Evolutionary conservation across 2,329 filamentous ascomycete genomes (phyloP).

Genomic region (Fusarium heterosporum): DNA sequence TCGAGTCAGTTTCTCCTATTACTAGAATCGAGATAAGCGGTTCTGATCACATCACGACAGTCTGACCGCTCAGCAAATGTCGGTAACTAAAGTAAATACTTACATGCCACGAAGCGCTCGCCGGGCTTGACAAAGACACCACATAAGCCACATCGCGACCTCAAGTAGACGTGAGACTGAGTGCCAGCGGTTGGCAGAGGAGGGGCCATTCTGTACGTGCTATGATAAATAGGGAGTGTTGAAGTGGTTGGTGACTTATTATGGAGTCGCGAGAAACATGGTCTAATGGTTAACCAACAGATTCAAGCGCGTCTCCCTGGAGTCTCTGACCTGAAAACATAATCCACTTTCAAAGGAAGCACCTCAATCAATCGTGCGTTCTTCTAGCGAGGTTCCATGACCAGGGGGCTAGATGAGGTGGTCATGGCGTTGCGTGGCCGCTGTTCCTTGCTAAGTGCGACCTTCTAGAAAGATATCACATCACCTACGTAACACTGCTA

Average conservation of each 20-base stretch:
- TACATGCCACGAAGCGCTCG: neutral
- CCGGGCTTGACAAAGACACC: neutral
- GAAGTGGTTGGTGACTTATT: neutral
- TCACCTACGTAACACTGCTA: neutral
- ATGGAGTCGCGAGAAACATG: neutral
- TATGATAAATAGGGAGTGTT: neutral
- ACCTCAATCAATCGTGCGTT: slow-evolving; percentile 41
- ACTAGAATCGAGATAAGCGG: neutral
- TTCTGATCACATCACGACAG: neutral
- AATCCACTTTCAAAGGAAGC: slow-evolving; percentile 26
- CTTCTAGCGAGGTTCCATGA: slow-evolving; percentile 48
- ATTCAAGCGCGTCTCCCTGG: neutral
- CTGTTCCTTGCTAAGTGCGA: slow-evolving; percentile 34
- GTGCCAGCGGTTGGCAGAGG: neutral
- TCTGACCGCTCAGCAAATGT: neutral
- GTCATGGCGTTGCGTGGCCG: slow-evolving; percentile 39
- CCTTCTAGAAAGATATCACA: slow-evolving; percentile 34
- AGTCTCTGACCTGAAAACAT: slow-evolving; percentile 15
- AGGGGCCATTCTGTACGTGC: neutral
- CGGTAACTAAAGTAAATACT: neutral
- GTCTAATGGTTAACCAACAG: neutral
- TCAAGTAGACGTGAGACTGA: neutral
- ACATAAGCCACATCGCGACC: slow-evolving; percentile 9
- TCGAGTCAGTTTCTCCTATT: slow-evolving; percentile 9
- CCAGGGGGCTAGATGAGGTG: slow-evolving; percentile 36